Percentiles rank a stretch among this genome's conserved stretches.
These are phyloP conservation scores for Podaxis pistillaris DNA, from an alignment of 768 basidiomycete genomes.

Conservation along the genomic window DNA sequence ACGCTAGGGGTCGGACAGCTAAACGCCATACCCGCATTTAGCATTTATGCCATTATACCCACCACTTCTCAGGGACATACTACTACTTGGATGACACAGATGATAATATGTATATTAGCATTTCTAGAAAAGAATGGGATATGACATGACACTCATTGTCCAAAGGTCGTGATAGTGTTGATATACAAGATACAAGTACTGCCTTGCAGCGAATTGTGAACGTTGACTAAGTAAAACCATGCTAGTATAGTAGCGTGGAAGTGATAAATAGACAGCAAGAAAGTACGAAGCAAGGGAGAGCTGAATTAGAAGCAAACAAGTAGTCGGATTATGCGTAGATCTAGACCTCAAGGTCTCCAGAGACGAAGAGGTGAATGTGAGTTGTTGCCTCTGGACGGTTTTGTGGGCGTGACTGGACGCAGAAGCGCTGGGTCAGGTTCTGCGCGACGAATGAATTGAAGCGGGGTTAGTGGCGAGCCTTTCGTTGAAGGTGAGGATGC, in stretches of 20 bases:
- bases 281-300: background rate
- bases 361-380: constrained; percentile 48
- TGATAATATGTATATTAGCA: constrained; percentile 6
- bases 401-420: constrained; percentile 68
- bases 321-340: background rate
- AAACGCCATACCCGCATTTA: constrained; percentile 16
- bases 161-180: constrained; percentile 1
- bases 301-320: background rate
- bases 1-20: constrained; percentile 29
- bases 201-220: background rate
- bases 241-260: background rate
- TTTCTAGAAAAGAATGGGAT: background rate
- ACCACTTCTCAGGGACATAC: background rate
- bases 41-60: background rate
- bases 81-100: background rate
- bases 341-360: constrained; percentile 60
- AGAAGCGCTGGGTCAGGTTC: constrained; percentile 51
- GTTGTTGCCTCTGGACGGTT: constrained; percentile 33
- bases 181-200: constrained; percentile 11
- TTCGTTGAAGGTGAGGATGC: constrained; percentile 46
- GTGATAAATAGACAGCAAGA: background rate
- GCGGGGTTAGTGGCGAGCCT: constrained; percentile 72
- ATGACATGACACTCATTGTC: constrained; percentile 1
- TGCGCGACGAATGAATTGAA: constrained; percentile 85
- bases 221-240: background rate